Conservation (phyloP, 2,329 filamentous ascomycete species). For the Pyricularia sp. region DNA sequence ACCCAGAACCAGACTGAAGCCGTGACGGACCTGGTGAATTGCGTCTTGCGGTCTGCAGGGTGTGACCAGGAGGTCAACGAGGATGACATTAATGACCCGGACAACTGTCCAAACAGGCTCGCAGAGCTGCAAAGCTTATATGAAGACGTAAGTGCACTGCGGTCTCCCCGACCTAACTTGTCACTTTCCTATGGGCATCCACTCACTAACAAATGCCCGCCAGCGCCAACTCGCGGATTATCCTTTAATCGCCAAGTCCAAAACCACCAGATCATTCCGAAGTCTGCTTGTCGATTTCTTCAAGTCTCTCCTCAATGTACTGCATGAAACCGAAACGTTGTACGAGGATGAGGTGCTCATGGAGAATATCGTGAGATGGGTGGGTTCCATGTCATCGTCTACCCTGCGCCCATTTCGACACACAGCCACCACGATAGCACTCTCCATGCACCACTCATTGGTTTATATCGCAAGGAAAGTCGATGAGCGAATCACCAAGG, state of each 20-base stretch:
- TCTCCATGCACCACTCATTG: slow-evolving; percentile 70
- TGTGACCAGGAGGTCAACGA: slow-evolving; percentile 70
- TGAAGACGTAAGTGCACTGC: slow-evolving; percentile 52
- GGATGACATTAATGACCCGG: slow-evolving; percentile 81
- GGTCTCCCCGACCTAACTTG: not conserved
- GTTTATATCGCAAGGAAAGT: slow-evolving; percentile 38
- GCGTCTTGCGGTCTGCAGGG: slow-evolving; percentile 62
- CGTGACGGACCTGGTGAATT: slow-evolving; percentile 56
- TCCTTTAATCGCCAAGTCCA: slow-evolving; percentile 76
- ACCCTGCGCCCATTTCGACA: slow-evolving; percentile 84
- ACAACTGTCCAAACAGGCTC: slow-evolving; percentile 72
- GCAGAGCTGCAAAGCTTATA: slow-evolving; percentile 83
- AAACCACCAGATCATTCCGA: slow-evolving; percentile 68
- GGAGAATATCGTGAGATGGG: slow-evolving; percentile 85
- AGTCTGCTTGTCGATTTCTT: slow-evolving; percentile 73
- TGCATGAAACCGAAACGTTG: slow-evolving; percentile 74
- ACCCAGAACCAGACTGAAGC: slow-evolving; percentile 42
- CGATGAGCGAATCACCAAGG: slow-evolving; percentile 56
- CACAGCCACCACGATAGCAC: slow-evolving; percentile 77
- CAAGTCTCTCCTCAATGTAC: slow-evolving; percentile 60
- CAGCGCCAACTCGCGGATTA: slow-evolving; percentile 79
- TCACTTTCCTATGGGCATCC: not conserved
- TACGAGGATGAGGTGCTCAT: slow-evolving; percentile 70
- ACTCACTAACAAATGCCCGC: not conserved
- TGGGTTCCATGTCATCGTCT: slow-evolving; percentile 84